Conservation (phyloP, 148 eudicot species). For the Rhododendron ovatum region DNA sequence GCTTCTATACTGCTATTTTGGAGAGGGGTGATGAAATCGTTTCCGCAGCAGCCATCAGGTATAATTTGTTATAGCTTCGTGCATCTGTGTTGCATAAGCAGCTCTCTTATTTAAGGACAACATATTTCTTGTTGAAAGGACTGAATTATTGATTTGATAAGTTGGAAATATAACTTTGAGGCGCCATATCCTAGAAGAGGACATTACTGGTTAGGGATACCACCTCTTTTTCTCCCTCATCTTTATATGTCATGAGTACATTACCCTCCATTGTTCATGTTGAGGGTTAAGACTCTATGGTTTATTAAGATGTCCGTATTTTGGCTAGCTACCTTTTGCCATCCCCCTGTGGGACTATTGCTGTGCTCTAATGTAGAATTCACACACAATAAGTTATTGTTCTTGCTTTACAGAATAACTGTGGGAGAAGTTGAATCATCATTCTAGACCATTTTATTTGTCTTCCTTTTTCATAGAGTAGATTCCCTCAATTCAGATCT, state of each 20-base stretch:
- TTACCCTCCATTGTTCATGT: not conserved
- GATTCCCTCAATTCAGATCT: not conserved
- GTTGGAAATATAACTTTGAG: not conserved
- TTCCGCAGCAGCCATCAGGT: conserved; percentile 95
- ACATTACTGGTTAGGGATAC: not conserved
- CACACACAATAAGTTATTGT: not conserved
- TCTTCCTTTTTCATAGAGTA: not conserved
- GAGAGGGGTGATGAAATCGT: conserved; percentile 94
- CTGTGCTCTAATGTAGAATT: not conserved
- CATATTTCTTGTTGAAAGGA: not conserved
- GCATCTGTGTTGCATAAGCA: conserved; percentile 5
- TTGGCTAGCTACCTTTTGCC: not conserved
- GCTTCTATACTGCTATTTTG: conserved; percentile 80
- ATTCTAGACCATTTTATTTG: not conserved
- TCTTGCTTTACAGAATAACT: not conserved
- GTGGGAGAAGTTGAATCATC: not conserved
- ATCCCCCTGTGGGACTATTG: not conserved
- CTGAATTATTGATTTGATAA: not conserved
- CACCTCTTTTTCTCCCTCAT: not conserved
- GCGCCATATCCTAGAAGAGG: not conserved
- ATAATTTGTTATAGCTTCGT: conserved; percentile 8
- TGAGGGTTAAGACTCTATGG: not conserved
- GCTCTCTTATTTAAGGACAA: not conserved
- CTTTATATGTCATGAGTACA: not conserved
- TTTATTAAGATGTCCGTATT: not conserved